Base-by-base conservation (phyloP, 1,284 basidiomycete species). In the Xerocomus minutiporus region DNA sequence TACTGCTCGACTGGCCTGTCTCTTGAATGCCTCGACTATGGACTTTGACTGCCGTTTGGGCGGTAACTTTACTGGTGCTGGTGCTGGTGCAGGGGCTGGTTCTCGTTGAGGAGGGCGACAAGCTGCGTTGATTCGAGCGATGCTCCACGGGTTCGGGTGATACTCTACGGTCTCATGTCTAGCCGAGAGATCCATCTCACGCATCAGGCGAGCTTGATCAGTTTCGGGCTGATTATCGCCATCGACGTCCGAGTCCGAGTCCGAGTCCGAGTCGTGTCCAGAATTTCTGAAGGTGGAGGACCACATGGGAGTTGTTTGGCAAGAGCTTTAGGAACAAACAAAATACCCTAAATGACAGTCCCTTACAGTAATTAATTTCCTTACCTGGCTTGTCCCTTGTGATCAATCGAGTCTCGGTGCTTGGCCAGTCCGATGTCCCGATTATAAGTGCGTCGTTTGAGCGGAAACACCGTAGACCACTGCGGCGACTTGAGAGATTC, bases 101-200 rank as follows among this genome's bases (percentile, higher is more conserved):
- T 60, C 52, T 50, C 58, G 55, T 62, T 58, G 23, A 29, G 50
- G 32, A 8, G 55, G 31, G 23, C 86, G 77, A 34, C 73, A 73
- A 0, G 79, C 77, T 46, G 86, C 86, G 59, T 89, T 88, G 34
- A 85, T 79, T 59, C 81, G 85, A 1, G 86, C 86, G 51, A 89
- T 87, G 46, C 78, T 80, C 77, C 86, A 89, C 0, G 87, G 86
- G 61, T 86, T 89, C 0, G 83, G 78, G 46, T 79, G 84, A 69
- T 81, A 87, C 4, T 71, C 62, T 0, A 81, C 86, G 28, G 73
- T 66, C 51, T 88, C 86, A 44, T 76, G 67, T 41, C 86, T 73
- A 3, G 71, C 65, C 1, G 81, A 76, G 2, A 88, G 69, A 59
- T 88, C 84, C 42, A 89, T 63, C 29, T 84, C 81, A 2, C 74